Evolutionary conservation across 352 stramenopile genomes (phyloP), one percentile per base, ranked within the genome.

Genomic region (Elongisporangium senticosum): DNA sequence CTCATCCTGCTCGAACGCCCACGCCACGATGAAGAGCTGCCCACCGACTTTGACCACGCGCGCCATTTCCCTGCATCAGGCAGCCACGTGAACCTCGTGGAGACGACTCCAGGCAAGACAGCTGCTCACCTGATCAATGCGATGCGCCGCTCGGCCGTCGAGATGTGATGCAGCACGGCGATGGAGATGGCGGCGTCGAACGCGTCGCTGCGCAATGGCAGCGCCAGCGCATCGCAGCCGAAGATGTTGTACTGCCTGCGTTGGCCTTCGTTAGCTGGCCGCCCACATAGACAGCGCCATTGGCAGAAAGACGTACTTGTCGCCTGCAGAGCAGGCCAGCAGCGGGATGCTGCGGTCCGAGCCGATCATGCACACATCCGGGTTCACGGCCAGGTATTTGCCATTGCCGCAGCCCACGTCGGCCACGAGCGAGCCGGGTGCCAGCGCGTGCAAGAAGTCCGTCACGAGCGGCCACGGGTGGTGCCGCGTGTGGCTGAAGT

Each of bases 121-220:
- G 28, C 28, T 8, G 3, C 15, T 22, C 59, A 91, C 84, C 83
- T 74, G 54, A 95, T 75, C 8, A 93, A 61, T 11, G 77, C 75
- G 21, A 95, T 43, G 4, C 85, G 79, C 20, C 83, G 79, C 67
- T 84, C 76, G 17, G 78, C 67, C 3, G 81, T 95, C 7, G 83
- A 95, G 53, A 95, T 86, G 64, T 95, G 85, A 62, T 93, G 85
- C 23, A 95, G 61, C 50, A 95, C 85, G 14, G 85, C 85, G 64
- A 95, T 87, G 13, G 75, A 95, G 50, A 93, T 75, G 3, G 83
- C 85, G n/a, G 85, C 83, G 59, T 95, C 85, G 52, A 93, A 93
- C 3, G 48, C 59, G 3, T 58, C 67, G 2, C 72, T 72, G 17
- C 81, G 79, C 7, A 95, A 55, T 49, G 85, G 83, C 22, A 92